Base-by-base conservation (phyloP, 805 yeast genomes). In the Debaryomyces hansenii region DNA sequence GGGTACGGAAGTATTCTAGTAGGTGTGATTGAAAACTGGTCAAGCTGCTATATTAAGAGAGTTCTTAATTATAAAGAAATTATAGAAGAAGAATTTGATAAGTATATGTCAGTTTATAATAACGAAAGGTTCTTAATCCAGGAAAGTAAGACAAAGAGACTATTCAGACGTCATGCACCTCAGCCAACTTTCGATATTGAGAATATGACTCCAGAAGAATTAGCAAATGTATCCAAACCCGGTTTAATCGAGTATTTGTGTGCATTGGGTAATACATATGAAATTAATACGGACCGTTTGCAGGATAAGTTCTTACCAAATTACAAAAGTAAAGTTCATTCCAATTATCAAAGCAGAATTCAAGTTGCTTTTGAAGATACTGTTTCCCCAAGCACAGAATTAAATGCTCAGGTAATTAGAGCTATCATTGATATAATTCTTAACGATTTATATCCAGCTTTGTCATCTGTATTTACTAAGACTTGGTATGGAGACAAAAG, bases 181-280 rank as follows among this genome's bases (percentile, higher is more conserved):
- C 50, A 49, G 32, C 49, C 44, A 20, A 39, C 56, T 21, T 46
- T 58, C 18, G 74, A 72, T 48, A 46, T 70, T 43, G 75, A 71
- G 20, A 68, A 63, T 49, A 68, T 72, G 74, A 56, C 74, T 0
- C 63, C 63, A 6, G 75, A 71, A 46, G 67, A 72, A 51, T 54
- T 67, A 20, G 64, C 64, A 5, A 56, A 59, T 12, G 63, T 71
- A 20, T 67, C 77, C 4, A 71, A 48, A 73, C 84, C 87, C 20
- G 97, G 96, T 1, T 69, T 90, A 27, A 74, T 85, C 34, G 96
- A 90, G 58, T 90, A 90, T 64, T 66, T 87, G 43, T 79, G 87
- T 12, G 96, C 96, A 0, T 74, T 88, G 14, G 92, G 91, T 2
- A 90, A 90, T 64, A 94, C 91, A 54, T 95, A 87, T 64, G 94